Evolutionary conservation across 495 filamentous ascomycete species (phyloP), one percentile per base, ranked within the genome.

Genomic region (Haplographium delicatum): DNA sequence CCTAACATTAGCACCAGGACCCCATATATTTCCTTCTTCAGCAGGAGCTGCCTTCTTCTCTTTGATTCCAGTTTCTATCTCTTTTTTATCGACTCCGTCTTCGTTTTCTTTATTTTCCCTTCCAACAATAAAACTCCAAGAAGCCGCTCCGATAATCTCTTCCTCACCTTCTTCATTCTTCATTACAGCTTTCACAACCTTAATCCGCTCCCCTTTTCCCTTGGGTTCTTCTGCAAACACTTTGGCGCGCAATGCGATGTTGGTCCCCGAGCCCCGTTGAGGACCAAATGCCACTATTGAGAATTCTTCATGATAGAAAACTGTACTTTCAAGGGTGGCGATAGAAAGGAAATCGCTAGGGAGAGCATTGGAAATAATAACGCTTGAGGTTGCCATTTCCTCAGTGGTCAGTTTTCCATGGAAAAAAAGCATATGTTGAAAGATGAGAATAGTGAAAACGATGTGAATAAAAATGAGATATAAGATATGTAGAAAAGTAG

Each of bases 21-120:
- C 50, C 53, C 34, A 53, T n/a, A n/a, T n/a, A n/a, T n/a, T 6
- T 10, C 25, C 25, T 37, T 16, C 22, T 34, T 31, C 20, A 20
- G n/a, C n/a, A n/a, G n/a, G n/a, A n/a, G n/a, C n/a, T n/a, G n/a
- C n/a, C n/a, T n/a, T 22, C 45, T 44, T 46, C 30, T 34, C 41
- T 43, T 28, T 38, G 13, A 5, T 41, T 40, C 27, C 51, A 27
- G 22, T 24, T 28, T 45, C 51, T 39, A 35, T 19, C 24, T 37
- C 45, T 33, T 43, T 28, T 19, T 37, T 30, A 22, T 45, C 37
- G 19, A 30, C 43, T 6, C 34, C 47, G 55, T 57, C 2, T 38
- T 33, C 43, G 68, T 62, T 15, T 57, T 66, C 65, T 27, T 22
- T 23, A 19, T 23, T 37, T 9, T 26, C 40, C 34, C 47, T 23